Percentiles rank a stretch among this genome's conserved stretches.
phyloP scores from a whole-genome alignment of 345 rosid genomes.

The Gossypium bickii region DNA sequence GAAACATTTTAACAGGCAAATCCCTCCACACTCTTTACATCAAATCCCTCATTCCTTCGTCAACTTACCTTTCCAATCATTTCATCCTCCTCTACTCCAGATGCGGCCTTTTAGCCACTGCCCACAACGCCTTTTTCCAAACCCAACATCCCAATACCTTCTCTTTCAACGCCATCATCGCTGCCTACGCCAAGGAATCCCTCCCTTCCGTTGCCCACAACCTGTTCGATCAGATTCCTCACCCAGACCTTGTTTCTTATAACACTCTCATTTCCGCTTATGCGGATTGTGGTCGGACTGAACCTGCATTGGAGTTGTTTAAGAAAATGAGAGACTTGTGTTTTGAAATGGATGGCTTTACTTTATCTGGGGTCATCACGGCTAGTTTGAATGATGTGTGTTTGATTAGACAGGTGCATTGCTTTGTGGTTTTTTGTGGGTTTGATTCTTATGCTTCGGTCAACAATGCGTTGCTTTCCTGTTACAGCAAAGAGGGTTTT shows the following conservation, averaged over 20 bases:
- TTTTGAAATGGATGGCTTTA: constrained; percentile 66
- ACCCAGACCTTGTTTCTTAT: constrained; percentile 69
- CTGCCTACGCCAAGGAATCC: constrained; percentile 46
- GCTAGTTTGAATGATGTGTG: constrained; percentile 43
- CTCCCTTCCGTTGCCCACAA: constrained; percentile 42
- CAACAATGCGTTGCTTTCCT: constrained; percentile 61
- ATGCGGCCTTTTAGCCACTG: constrained; percentile 50
- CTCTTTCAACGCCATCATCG: constrained; percentile 69
- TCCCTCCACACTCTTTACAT: constrained; percentile 65
- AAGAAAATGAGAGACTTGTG: constrained; percentile 47
- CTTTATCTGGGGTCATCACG: constrained; percentile 64
- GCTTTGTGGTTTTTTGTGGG: constrained; percentile 51
- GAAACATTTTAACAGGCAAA: constrained; percentile 58
- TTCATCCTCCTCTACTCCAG: constrained; percentile 86
- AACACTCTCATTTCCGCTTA: constrained; percentile 74
- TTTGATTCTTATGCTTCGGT: constrained; percentile 65
- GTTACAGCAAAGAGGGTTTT: constrained; percentile 59
- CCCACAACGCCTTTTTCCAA: constrained; percentile 44
- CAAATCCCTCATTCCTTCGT: constrained; percentile 56
- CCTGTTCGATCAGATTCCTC: constrained; percentile 79
- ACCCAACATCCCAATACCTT: constrained; percentile 56
- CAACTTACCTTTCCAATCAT: constrained; percentile 84
- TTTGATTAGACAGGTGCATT: constrained; percentile 64
- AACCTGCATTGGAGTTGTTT: constrained; percentile 45
- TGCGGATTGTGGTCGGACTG: constrained; percentile 52